Percentiles rank a stretch among this genome's conserved stretches.
Conservation (phyloP, 1,284 basidiomycete species). For the Fomitopsis palustris region DNA sequence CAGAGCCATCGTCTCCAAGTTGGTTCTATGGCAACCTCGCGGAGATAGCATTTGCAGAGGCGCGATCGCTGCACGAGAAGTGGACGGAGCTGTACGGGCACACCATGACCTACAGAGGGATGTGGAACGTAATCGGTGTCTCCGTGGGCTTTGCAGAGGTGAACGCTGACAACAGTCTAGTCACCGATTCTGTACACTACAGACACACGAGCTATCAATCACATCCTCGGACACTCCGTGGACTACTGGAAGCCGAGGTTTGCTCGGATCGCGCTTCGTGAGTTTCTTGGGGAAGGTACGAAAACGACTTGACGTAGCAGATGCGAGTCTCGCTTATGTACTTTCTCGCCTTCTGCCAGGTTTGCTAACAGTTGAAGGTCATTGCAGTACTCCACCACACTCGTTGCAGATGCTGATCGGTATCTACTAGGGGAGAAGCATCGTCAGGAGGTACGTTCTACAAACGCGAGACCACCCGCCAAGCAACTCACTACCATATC, state of each 20-base stretch:
- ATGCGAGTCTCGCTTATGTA: neutral
- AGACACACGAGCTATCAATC: conserved; percentile 34
- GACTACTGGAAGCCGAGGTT: conserved; percentile 31
- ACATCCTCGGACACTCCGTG: conserved; percentile 33
- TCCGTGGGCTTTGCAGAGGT: neutral
- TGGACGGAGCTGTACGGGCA: conserved; percentile 56
- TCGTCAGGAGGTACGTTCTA: neutral
- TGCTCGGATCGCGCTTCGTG: conserved; percentile 17
- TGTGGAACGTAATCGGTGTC: conserved; percentile 38
- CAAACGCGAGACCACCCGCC: neutral
- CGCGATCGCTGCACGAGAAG: conserved; percentile 41
- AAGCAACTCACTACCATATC: neutral
- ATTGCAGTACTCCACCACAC: neutral
- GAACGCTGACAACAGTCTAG: conserved; percentile 22
- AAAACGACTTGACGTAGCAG: neutral
- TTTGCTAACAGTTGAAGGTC: conserved; percentile 6
- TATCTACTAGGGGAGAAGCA: conserved; percentile 2
- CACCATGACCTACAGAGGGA: conserved; percentile 42
- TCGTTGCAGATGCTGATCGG: neutral
- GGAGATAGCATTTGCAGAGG: conserved; percentile 37
- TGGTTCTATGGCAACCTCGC: conserved; percentile 51
- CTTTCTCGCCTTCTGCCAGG: neutral
- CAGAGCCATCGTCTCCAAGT: conserved; percentile 46
- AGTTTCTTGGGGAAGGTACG: conserved; percentile 29
- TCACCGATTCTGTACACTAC: conserved; percentile 37